Conservation (phyloP, 2,329 filamentous ascomycete genomes). For the Fusarium hostae region DNA sequence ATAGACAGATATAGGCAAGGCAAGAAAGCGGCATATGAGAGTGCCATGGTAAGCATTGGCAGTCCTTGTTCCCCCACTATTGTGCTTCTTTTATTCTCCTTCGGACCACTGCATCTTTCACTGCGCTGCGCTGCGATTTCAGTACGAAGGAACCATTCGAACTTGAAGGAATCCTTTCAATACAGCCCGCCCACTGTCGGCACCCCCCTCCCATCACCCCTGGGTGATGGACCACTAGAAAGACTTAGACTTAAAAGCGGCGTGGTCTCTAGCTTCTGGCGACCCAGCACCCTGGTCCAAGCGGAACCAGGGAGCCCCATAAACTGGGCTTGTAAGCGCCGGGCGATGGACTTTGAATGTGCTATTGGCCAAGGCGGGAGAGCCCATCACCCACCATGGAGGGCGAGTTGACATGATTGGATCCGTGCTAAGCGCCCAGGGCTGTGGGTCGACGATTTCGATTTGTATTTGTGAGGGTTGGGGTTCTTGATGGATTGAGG, state of each 20-base stretch:
- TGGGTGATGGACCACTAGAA: conserved; percentile 10
- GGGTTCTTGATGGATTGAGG: conserved; percentile 22
- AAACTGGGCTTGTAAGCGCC: conserved; percentile 49
- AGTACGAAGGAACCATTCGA: background rate
- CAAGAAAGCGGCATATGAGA: background rate
- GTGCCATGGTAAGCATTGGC: background rate
- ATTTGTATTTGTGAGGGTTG: conserved; percentile 34
- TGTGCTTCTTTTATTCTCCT: background rate
- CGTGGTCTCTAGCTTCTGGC: conserved; percentile 27
- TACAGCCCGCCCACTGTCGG: conserved; percentile 12
- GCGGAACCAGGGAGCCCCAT: conserved; percentile 19
- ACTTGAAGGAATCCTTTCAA: conserved; percentile 19
- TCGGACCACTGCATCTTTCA: background rate
- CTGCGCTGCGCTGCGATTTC: background rate
- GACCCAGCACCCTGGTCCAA: conserved; percentile 46
- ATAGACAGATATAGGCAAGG: conserved; percentile 18
- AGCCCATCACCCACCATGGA: conserved; percentile 48
- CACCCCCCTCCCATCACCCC: conserved; percentile 22
- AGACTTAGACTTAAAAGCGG: conserved; percentile 41
- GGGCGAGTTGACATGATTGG: conserved; percentile 48
- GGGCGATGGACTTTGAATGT: conserved; percentile 31
- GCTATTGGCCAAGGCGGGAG: conserved; percentile 45
- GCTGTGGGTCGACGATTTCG: conserved; percentile 36
- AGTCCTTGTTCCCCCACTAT: background rate
- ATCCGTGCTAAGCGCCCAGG: conserved; percentile 49